Evolutionary conservation across 2,329 filamentous ascomycete genomes (phyloP), one percentile per base, ranked within the genome.

Genomic region (Phoma sp.): DNA sequence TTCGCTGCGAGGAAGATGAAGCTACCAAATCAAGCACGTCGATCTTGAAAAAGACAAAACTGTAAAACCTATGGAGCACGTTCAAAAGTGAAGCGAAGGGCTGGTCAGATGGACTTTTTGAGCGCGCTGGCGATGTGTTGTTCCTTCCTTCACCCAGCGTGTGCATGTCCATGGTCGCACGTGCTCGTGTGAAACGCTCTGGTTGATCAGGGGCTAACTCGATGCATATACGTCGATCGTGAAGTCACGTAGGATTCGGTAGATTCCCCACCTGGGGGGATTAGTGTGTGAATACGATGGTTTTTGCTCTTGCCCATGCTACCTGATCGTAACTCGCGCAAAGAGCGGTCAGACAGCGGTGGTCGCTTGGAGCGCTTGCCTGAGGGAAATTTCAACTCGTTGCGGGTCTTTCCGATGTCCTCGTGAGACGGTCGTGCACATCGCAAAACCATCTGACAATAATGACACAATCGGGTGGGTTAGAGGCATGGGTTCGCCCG

Each of bases 151-250:
- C 21, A 17, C 33, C 29, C 35, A 40, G 21, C 29, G 27, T 12
- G 13, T 22, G 2, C 13, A 6, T 13, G 27, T 10, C 4, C 3
- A 13, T 31, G 6, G 6, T 31, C 25, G 40, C 45, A 49, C 39
- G 51, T 44, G 45, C 40, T 40, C 39, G 47, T 19, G 25, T 60
- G 63, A 59, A 61, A 58, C 57, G 54, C 56, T 47, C 58, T 31
- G 47, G 52, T 19, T 59, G 58, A 63, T 61, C 49, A 62, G 55
- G 40, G 43, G 38, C 4, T 32, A 29, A 17, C 21, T 25, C 36
- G 31, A 10, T n/a, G 39, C 44, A 24, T 36, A 25, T 12, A 32
- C 22, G 45, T 50, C 29, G 52, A 50, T 50, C 40, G 22, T 29
- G 39, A 43, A 58, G 47, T 52, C 38, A 51, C 22, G 31, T 32